Base-by-base conservation (phyloP, 768 basidiomycete species). In the Phylloporus sp. region DNA sequence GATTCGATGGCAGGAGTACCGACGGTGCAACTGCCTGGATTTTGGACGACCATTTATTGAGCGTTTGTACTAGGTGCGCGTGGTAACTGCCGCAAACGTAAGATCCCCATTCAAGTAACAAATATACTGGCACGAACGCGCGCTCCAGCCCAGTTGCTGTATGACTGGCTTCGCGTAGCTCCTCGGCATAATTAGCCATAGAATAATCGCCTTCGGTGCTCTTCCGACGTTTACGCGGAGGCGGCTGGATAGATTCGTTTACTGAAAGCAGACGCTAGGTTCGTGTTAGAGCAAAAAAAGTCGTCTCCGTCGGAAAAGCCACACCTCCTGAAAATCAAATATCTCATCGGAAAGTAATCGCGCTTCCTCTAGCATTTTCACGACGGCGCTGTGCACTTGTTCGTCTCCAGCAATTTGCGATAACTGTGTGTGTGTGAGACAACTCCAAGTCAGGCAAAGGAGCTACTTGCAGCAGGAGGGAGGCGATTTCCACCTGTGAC, bases 31-130 rank as follows among this genome's bases (percentile, higher is more conserved):
- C 93, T 1, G 94, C 89, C 59, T 93, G 89, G 31, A 98, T 87
- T 71, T 98, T 99, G 21, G 84, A 75, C 9, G 92, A 96, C 96
- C 96, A 99, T 67, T 98, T 98, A 31, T 77, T 72, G 21, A 99
- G 75, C 2, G 89, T 93, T 49, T 82, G 80, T 34, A 91, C 63
- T 11, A 86, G 74, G 50, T 85, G 74, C 3, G 83, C 77, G 61
- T 93, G 91, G 39, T 86, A 76, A 42, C 76, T 73, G 48, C 10
- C 6, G 13, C 44, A 22, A 41, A 44, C 24, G 34, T 52, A 35
- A 52, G 44, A 31, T 47, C 15, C 43, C 8, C 27, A 21, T 42
- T 26, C 44, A 35, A 23, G 14, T 44, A 20, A 27, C 15, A 46
- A 42, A 21, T 32, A 44, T 6, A 38, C 22, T 33, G 20, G 34